phyloP scores from a whole-genome alignment of 495 filamentous ascomycete species.

The Immersiella caudata region DNA sequence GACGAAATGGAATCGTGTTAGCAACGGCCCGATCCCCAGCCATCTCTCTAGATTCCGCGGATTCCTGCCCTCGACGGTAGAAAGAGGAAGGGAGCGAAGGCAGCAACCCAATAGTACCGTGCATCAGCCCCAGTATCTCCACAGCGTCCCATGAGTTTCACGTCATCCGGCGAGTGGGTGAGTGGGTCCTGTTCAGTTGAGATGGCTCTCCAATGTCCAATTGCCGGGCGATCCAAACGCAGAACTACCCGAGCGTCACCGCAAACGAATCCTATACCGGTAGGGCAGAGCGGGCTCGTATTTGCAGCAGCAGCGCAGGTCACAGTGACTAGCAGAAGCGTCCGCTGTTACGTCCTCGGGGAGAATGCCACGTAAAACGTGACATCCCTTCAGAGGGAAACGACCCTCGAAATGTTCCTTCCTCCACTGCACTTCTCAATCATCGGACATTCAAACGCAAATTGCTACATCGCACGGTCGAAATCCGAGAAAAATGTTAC shows the following conservation, averaged over 20 bases:
- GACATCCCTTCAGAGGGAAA: constrained; percentile 15
- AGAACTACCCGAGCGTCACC: constrained; percentile 16
- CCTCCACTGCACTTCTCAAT: neutral
- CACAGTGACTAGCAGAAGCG: neutral
- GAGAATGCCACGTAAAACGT: constrained; percentile 20
- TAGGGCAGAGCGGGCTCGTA: constrained; percentile 26
- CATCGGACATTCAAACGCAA: neutral
- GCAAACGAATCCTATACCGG: constrained; percentile 20
- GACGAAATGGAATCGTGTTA: neutral
- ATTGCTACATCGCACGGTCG: neutral
- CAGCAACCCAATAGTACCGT: neutral
- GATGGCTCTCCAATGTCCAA: constrained; percentile 6
- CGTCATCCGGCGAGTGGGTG: neutral
- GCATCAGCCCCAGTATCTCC: neutral
- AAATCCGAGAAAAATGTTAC: neutral
- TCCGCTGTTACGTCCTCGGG: constrained; percentile 7
- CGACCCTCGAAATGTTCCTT: neutral
- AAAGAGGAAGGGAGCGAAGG: neutral
- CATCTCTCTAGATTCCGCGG: neutral
- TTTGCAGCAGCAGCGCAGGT: neutral
- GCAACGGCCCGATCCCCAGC: neutral
- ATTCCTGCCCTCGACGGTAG: neutral
- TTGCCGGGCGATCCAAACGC: constrained; percentile 7
- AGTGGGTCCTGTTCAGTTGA: neutral
- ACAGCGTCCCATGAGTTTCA: neutral